Conservation (phyloP, 1,284 basidiomycete genomes). For the Phlebopus sp. region DNA sequence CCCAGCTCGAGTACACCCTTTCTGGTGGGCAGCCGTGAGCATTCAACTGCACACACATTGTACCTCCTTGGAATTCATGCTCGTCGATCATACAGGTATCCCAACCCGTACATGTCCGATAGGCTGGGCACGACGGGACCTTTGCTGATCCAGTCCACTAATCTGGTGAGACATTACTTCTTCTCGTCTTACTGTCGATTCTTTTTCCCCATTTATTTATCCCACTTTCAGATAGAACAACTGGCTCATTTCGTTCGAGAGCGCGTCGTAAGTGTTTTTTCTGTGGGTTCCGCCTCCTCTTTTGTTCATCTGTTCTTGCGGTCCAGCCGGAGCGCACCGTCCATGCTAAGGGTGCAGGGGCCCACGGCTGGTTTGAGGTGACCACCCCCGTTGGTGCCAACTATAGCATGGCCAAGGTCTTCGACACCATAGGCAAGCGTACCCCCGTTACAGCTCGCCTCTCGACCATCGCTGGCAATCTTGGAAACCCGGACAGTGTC, state of each 20-base stretch:
- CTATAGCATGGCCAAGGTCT: conserved; percentile 32
- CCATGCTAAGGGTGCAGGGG: conserved; percentile 48
- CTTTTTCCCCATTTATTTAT: conserved; percentile 1
- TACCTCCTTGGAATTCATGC: not conserved
- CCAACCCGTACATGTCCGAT: conserved; percentile 20
- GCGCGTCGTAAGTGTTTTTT: conserved; percentile 33
- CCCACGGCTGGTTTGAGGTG: conserved; percentile 55
- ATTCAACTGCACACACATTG: not conserved
- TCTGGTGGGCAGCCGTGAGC: conserved; percentile 18
- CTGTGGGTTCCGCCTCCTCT: no score
- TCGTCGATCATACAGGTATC: conserved; percentile 9
- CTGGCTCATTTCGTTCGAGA: conserved; percentile 59
- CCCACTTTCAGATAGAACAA: conserved; percentile 35
- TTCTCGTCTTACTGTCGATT: not conserved
- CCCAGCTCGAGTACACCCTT: conserved; percentile 18
- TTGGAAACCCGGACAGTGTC: conserved; percentile 45
- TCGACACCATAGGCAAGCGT: conserved; percentile 20
- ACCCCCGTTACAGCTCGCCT: conserved; percentile 19
- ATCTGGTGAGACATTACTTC: conserved; percentile 10
- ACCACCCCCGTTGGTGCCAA: conserved; percentile 39
- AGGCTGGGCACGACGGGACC: conserved; percentile 18
- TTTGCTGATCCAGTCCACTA: conserved; percentile 17
- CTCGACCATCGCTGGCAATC: conserved; percentile 36
- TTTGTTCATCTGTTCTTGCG: not conserved
- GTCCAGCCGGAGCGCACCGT: conserved; percentile 36